Base-by-base conservation (phyloP, 345 rosid species). In the Euphorbia pulcherrima region DNA sequence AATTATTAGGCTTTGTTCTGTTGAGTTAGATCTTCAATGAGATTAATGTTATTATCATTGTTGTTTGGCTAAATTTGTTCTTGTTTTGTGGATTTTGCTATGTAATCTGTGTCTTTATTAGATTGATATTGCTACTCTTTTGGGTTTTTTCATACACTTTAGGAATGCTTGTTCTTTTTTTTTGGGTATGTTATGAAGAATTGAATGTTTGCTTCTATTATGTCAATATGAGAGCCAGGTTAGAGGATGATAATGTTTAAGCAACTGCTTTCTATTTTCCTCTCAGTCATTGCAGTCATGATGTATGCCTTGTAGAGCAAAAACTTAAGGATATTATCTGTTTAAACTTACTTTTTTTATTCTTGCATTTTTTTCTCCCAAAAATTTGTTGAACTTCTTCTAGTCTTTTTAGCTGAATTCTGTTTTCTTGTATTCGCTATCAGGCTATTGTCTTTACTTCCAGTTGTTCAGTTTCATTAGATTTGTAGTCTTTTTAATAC, bases 211-310 rank as follows among this genome's bases (percentile, higher is more conserved):
- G 39, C 48, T 14, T 52, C 16, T 21, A 14, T 3, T 26, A 53
- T 14, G 44, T 23, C 18, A 16, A 3, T 23, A 6, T 5, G 20
- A 16, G 17, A 5, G n/a, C 47, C 65, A 39, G 64, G 17, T 27
- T 62, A 46, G 47, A 62, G n/a, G 68, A 64, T 64, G 28, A 16
- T n/a, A 35, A 28, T 64, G 14, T 24, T 23, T 20, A 29, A 47
- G 28, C 13, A 4, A 30, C 8, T 7, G 40, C 53, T 20, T 30
- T 39, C 44, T 39, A 39, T 33, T 39, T 9, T 39, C 44, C 6
- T 39, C 44, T 39, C n/a, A 39, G 7, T 39, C 44, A 1, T 39
- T 14, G 18, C 17, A 64, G 29, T 48, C 8, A 2, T n/a, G 33
- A 17, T 29, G 20, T 26, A 29, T 40, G n/a, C 37, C 7, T 26